phyloP scores from a whole-genome alignment of 2,329 filamentous ascomycete genomes.

The Proliferodiscus dingleyae region DNA sequence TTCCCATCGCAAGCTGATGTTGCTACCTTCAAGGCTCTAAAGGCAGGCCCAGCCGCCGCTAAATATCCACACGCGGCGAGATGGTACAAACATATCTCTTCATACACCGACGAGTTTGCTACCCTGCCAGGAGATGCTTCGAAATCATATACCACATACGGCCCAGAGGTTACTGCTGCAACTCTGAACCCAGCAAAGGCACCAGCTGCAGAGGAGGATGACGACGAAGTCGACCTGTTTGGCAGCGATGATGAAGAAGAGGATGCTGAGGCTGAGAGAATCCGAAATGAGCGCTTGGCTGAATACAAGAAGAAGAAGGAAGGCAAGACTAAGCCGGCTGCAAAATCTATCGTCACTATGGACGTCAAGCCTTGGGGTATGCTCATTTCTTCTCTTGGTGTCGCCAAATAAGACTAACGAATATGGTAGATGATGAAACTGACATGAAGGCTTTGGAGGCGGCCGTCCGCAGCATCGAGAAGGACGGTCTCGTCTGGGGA shows the following conservation, averaged over 20 bases:
- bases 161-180: constrained; percentile 73
- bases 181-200: constrained; percentile 84
- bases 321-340: constrained; percentile 81
- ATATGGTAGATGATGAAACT: constrained; percentile 75
- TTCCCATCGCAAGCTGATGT: constrained; percentile 90
- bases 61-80: constrained; percentile 93
- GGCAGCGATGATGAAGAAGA: constrained; percentile 92
- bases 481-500: constrained; percentile 96
- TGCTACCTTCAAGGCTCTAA: constrained; percentile 87
- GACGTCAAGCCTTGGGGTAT: constrained; percentile 99
- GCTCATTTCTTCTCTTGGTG: constrained; percentile 33
- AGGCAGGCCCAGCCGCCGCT: constrained; percentile 65
- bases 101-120: constrained; percentile 88
- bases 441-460: constrained; percentile 79
- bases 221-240: constrained; percentile 90
- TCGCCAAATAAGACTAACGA: constrained; percentile 18
- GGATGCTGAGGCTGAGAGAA: constrained; percentile 75
- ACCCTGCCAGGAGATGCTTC: constrained; percentile 86
- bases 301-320: constrained; percentile 98
- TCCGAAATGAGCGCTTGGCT: constrained; percentile 84
- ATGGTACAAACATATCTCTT: constrained; percentile 98
- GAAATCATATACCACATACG: constrained; percentile 85
- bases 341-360: constrained; percentile 93
- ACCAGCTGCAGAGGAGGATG: constrained; percentile 65
- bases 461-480: constrained; percentile 75